Percentiles rank a stretch among this genome's conserved stretches.
Conservation (phyloP, 2,329 filamentous ascomycete genomes). For the Anthostomella pinea region DNA sequence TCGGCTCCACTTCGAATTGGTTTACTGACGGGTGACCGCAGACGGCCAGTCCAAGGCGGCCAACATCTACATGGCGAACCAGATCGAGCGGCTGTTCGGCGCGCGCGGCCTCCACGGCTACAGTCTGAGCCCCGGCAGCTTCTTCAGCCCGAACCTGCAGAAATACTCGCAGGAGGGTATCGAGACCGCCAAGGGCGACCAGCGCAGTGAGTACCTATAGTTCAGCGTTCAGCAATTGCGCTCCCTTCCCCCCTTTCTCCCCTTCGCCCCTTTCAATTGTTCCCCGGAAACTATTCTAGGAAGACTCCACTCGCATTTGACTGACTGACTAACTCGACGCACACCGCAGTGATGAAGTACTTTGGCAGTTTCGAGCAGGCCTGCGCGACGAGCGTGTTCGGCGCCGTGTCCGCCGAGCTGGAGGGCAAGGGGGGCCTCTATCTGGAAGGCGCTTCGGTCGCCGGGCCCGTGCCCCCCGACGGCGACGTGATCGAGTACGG, state of each 20-base stretch:
- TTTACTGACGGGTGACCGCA: constrained; percentile 28
- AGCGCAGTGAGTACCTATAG: constrained; percentile 3
- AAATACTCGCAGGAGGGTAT: constrained; percentile 23
- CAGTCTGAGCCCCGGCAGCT: constrained; percentile 44
- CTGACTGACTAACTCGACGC: background rate
- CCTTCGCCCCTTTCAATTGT: background rate
- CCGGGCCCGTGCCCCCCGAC: constrained; percentile 26
- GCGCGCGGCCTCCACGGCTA: constrained; percentile 38
- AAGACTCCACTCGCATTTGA: too few species aligned
- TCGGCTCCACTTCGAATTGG: background rate
- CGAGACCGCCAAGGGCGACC: constrained; percentile 5
- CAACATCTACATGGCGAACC: constrained; percentile 46
- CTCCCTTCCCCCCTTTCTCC: background rate
- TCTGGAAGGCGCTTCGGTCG: constrained; percentile 38
- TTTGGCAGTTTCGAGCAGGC: constrained; percentile 39
- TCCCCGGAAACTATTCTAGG: background rate
- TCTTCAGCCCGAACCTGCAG: constrained; percentile 33
- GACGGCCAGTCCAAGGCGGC: constrained; percentile 44
- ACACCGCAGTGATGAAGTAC: constrained; percentile 9
- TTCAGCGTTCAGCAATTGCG: too few species aligned
- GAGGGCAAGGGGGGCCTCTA: constrained; percentile 42
- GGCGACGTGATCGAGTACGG: constrained; percentile 22
- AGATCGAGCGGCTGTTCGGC: constrained; percentile 46
- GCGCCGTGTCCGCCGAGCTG: constrained; percentile 37
- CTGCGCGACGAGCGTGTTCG: constrained; percentile 43